Evolutionary conservation across 2,329 filamentous ascomycete genomes (phyloP).

Genomic region (Zymoseptoria tritici): DNA sequence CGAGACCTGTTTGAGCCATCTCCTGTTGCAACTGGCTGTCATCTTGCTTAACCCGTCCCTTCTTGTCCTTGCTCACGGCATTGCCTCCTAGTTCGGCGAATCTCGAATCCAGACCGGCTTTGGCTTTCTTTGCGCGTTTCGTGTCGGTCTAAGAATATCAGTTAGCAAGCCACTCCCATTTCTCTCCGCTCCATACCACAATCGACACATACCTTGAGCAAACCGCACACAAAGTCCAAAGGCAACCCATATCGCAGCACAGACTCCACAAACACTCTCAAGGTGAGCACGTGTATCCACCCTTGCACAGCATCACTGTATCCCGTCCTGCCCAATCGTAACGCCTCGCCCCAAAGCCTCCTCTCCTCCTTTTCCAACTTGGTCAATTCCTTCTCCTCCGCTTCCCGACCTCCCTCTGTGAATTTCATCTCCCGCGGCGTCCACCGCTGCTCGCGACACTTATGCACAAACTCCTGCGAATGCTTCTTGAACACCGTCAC

Average conservation of each 20-base stretch:
- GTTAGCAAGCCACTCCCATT: slow-evolving; percentile 6
- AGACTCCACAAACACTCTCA: slow-evolving; percentile 94
- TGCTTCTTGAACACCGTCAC: slow-evolving; percentile 94
- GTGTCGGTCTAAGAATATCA: slow-evolving; percentile 57
- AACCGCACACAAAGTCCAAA: slow-evolving; percentile 75
- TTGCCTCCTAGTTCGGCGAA: slow-evolving; percentile 94
- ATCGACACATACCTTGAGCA: slow-evolving; percentile 63
- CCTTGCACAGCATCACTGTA: slow-evolving; percentile 96
- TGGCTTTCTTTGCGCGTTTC: slow-evolving; percentile 73
- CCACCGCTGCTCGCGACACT: slow-evolving; percentile 89
- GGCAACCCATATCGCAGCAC: slow-evolving; percentile 94
- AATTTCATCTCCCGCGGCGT: slow-evolving; percentile 91
- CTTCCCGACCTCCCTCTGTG: slow-evolving; percentile 79
- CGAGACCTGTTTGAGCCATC: slow-evolving; percentile 66
- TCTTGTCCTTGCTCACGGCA: slow-evolving; percentile 88
- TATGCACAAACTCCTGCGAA: slow-evolving; percentile 78
- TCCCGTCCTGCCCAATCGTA: slow-evolving; percentile 79
- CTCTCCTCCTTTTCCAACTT: slow-evolving; percentile 75
- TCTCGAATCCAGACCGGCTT: slow-evolving; percentile 59
- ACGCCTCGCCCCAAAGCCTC: slow-evolving; percentile 85
- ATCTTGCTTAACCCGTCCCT: slow-evolving; percentile 83
- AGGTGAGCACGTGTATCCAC: slow-evolving; percentile 83
- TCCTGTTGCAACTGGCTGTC: slow-evolving; percentile 72
- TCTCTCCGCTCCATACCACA: neutral
- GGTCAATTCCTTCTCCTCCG: slow-evolving; percentile 80